A percentile compares a stretch with the other conserved stretches of the same genome.
Conservation (phyloP, 768 basidiomycete species). For the Scleroderma bovista region DNA sequence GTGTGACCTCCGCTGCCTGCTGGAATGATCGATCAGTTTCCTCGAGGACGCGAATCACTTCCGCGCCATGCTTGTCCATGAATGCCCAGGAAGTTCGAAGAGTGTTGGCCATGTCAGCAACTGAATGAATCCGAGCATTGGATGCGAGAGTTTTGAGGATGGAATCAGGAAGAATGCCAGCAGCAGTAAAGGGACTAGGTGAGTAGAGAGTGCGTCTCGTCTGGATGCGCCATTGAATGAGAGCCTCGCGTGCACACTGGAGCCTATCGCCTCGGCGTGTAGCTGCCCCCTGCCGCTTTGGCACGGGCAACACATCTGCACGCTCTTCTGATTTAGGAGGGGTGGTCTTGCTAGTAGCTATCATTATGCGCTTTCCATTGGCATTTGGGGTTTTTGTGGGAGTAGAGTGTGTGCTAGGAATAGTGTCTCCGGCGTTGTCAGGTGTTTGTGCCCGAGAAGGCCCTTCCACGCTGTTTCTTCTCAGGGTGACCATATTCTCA, state of each 20-base stretch:
- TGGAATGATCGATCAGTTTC: constrained; percentile 8
- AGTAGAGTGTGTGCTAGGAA: neutral
- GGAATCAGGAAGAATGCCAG: constrained; percentile 21
- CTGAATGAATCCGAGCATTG: constrained; percentile 6
- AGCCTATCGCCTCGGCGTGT: constrained; percentile 6
- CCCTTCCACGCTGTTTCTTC: too few relatives aligned
- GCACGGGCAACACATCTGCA: too few relatives aligned
- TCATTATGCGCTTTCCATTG: constrained; percentile 20
- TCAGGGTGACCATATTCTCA: too few relatives aligned
- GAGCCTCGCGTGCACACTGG: neutral
- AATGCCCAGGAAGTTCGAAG: constrained; percentile 17
- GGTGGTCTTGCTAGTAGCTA: constrained; percentile 1
- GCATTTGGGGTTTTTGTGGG: constrained; percentile 12
- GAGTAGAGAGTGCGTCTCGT: neutral
- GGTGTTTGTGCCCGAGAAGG: too few relatives aligned
- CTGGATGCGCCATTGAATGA: constrained; percentile 5
- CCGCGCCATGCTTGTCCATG: constrained; percentile 16
- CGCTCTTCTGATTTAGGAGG: neutral
- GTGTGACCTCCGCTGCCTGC: constrained; percentile 2
- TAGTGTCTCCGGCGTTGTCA: too few relatives aligned
- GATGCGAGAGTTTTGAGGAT: constrained; percentile 21
- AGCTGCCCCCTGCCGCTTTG: neutral
- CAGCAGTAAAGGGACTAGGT: neutral
- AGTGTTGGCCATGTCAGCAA: constrained; percentile 10
- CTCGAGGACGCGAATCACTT: constrained; percentile 16